Evolutionary conservation across 345 rosid species (phyloP).

Genomic region (Stellera chamaejasme): DNA sequence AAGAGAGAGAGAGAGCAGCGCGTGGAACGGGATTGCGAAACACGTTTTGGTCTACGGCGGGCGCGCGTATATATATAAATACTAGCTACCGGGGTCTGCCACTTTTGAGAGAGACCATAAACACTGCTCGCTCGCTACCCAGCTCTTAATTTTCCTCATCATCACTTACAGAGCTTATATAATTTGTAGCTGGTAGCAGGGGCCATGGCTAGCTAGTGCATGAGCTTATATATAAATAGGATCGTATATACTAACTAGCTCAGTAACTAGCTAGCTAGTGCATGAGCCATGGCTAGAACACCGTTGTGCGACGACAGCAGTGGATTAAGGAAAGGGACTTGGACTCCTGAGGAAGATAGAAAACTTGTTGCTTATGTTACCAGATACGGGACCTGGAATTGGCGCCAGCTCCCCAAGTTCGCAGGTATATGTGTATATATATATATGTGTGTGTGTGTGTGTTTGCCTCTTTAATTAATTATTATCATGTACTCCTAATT

Average conservation of each 20-base stretch:
- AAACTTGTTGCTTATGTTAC: constrained; percentile 40
- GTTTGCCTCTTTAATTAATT: no score
- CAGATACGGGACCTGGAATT: constrained; percentile 48
- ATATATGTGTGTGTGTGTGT: no score
- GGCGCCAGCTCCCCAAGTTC: constrained; percentile 53
- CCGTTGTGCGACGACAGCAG: constrained; percentile 28
- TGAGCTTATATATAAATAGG: no score
- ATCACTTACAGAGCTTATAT: not conserved
- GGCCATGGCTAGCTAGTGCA: constrained; percentile 45
- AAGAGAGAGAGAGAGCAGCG: not conserved
- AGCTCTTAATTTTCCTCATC: no score
- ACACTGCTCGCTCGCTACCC: not conserved
- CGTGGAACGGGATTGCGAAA: constrained; percentile 13
- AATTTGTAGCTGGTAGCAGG: not conserved
- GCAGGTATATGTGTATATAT: constrained; percentile 28
- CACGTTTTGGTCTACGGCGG: constrained; percentile 16
- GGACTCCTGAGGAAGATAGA: constrained; percentile 57
- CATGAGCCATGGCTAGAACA: constrained; percentile 36
- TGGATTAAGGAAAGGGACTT: constrained; percentile 47
- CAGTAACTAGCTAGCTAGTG: no score
- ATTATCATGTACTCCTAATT: no score
- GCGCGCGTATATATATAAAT: constrained; percentile 12
- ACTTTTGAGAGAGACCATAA: not conserved
- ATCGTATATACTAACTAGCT: no score
- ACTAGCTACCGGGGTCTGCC: no score